Base-by-base conservation (phyloP, 495 filamentous ascomycete genomes). In the Tuber melanosporum region DNA sequence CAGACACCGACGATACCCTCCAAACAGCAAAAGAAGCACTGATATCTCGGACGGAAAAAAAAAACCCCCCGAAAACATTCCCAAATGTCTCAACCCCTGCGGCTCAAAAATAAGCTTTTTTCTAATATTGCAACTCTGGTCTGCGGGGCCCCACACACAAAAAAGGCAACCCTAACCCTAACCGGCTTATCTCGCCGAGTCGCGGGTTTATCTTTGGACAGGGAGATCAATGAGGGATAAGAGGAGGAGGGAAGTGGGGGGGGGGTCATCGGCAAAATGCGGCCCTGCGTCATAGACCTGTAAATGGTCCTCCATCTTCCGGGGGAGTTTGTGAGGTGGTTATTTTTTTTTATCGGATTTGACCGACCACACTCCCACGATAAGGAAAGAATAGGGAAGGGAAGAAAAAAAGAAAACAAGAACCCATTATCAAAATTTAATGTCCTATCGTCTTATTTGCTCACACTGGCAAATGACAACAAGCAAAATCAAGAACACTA, bases 91-190 rank as follows among this genome's bases (percentile, higher is more conserved):
- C 78, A 72, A 76, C 77, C 79, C 76, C 62, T 80, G 78, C 73
- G 78, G 78, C 78, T 80, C 73, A 80, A 80, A 80, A 80, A 80
- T 41, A 80, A 80, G 78, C 78, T 76, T 80, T 80, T 46, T 80
- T 46, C 49, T 39, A 74, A 44, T 71, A 43, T 62, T 32, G n/a
- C 52, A 62, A 32, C 52, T n/a, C 10, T 6, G 9, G 47, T 32
- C 32, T 32, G 32, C 32, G 32, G 32, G 32, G 32, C 7, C 49
- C 22, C 52, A 3, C 52, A 26, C 52, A 62, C 52, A 62, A 26
- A 2, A 26, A 62, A 62, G 9, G 14, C 26, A 66, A 66, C 57
- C 57, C 57, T 66, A 66, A 66, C 57, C 57, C 57, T 36, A 66
- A 15, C 1, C 26, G 7, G 57, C 57, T 66, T 36, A 66, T 66